Percentiles rank a stretch among this genome's conserved stretches.
phyloP scores from a whole-genome alignment of 345 rosid species.

The Eucalyptus cloeziana region DNA sequence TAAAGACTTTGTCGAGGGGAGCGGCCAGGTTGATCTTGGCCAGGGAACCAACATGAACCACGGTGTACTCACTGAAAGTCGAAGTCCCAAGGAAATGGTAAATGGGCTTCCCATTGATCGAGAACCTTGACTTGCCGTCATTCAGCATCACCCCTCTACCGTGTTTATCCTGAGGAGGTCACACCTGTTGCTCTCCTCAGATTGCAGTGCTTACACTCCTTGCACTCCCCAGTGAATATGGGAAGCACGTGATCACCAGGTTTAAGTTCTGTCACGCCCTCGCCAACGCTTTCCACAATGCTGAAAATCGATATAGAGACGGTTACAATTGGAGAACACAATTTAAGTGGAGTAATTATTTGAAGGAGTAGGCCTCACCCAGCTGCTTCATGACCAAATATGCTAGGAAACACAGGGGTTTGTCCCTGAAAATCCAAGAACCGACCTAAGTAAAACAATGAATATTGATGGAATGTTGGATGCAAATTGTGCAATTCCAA shows the following conservation, averaged over 20 bases:
- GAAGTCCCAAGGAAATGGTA: conserved; percentile 23
- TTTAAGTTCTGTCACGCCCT: conserved; percentile 18
- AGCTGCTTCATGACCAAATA: conserved; percentile 28
- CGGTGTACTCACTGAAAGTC: conserved; percentile 21
- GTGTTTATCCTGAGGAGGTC: conserved; percentile 15
- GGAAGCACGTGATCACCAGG: conserved; percentile 36
- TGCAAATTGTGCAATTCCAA: too few relatives aligned
- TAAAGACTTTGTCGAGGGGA: conserved; percentile 28
- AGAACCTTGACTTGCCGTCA: conserved; percentile 22
- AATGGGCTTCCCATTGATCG: conserved; percentile 10
- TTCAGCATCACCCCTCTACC: conserved; percentile 16
- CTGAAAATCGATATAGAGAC: not conserved
- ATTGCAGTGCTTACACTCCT: conserved; percentile 23
- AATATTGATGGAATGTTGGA: too few relatives aligned
- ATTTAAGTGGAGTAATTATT: not conserved
- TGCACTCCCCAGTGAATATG: conserved; percentile 30
- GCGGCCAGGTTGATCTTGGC: conserved; percentile 20
- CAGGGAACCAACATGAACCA: conserved; percentile 13
- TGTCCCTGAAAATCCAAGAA: conserved; percentile 5
- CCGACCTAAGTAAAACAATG: not conserved
- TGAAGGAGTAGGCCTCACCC: conserved; percentile 1
- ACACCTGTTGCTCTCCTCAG: conserved; percentile 26
- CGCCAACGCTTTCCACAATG: conserved; percentile 26
- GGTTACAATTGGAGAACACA: not conserved
- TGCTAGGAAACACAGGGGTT: conserved; percentile 23